phyloP scores from a whole-genome alignment of 2,329 filamentous ascomycete species.

The Fusarium acutatum region DNA sequence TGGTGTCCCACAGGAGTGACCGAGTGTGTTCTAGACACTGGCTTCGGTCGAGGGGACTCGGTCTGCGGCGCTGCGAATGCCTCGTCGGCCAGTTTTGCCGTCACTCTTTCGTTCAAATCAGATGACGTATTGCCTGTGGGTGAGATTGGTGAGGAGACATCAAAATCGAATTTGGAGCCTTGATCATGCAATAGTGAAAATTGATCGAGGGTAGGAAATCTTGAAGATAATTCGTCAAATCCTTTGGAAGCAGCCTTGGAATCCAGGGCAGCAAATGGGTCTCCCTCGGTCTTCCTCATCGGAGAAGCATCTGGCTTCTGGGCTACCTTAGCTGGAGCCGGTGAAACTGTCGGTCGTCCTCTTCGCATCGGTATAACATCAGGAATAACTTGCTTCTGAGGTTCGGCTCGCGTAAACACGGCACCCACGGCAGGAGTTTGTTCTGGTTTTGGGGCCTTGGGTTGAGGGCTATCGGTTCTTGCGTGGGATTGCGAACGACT shows the following conservation, averaged over 20 bases:
- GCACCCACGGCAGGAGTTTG: constrained; percentile 76
- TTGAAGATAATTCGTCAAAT: constrained; percentile 81
- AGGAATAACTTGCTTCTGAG: constrained; percentile 78
- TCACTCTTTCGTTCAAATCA: constrained; percentile 69
- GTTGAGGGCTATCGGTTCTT: constrained; percentile 59
- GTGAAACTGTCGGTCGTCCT: constrained; percentile 67
- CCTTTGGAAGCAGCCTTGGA: constrained; percentile 60
- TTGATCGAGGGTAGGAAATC: constrained; percentile 91
- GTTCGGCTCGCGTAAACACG: constrained; percentile 78
- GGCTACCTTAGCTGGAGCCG: constrained; percentile 47
- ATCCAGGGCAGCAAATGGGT: constrained; percentile 93
- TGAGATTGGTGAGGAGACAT: constrained; percentile 59
- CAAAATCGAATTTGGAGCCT: constrained; percentile 85
- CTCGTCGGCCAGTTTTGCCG: constrained; percentile 83
- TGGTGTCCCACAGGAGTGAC: constrained; percentile 41
- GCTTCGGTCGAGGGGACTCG: constrained; percentile 28
- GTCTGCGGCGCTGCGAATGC: constrained; percentile 69
- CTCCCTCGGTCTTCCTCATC: constrained; percentile 69
- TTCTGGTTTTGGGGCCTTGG: constrained; percentile 60
- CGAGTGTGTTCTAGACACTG: constrained; percentile 44
- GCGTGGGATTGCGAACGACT: constrained; percentile 71
- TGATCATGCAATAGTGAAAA: constrained; percentile 90
- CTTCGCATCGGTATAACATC: constrained; percentile 94
- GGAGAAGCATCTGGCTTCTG: constrained; percentile 69
- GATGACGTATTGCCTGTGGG: constrained; percentile 57